These are phyloP conservation scores for Trichosporon faecale DNA, from an alignment of 1,284 basidiomycete species.

Conservation along the genomic window DNA sequence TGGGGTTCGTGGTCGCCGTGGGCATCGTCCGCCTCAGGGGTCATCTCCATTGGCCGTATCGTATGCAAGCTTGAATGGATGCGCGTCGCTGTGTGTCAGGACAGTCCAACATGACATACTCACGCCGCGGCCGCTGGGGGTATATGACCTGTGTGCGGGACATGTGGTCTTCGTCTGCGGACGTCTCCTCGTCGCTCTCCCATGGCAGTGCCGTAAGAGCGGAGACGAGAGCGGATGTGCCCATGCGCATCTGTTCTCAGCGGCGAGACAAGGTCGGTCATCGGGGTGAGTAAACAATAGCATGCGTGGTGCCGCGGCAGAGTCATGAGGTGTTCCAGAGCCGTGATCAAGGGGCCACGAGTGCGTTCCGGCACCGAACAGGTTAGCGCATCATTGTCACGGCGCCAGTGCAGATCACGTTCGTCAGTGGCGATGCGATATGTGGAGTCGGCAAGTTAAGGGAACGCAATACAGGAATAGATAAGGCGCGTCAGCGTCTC, in stretches of 20 bases:
- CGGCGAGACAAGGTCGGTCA: not conserved
- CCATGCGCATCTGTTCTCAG: constrained; percentile 40
- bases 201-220: constrained; percentile 46
- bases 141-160: constrained; percentile 13
- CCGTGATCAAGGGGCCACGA: not conserved
- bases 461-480: not conserved
- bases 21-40: not conserved
- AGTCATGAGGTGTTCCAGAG: too few species aligned
- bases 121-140: constrained; percentile 26
- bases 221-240: constrained; percentile 48
- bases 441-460: not conserved
- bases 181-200: constrained; percentile 33
- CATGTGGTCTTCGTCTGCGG: constrained; percentile 21
- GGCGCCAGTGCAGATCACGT: not conserved
- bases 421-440: not conserved
- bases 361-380: not conserved
- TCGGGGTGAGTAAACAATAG: constrained; percentile 1
- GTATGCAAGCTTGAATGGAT: constrained; percentile 46
- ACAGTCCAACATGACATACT: not conserved
- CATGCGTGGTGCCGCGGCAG: not conserved
- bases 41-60: constrained; percentile 36
- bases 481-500: not conserved
- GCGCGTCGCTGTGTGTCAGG: constrained; percentile 25
- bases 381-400: not conserved
- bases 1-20: not conserved